Evolutionary conservation across 192 early-diverging fungal genomes (phyloP), one percentile per base, ranked within the genome.

Genomic region (Phycomyces nitens): DNA sequence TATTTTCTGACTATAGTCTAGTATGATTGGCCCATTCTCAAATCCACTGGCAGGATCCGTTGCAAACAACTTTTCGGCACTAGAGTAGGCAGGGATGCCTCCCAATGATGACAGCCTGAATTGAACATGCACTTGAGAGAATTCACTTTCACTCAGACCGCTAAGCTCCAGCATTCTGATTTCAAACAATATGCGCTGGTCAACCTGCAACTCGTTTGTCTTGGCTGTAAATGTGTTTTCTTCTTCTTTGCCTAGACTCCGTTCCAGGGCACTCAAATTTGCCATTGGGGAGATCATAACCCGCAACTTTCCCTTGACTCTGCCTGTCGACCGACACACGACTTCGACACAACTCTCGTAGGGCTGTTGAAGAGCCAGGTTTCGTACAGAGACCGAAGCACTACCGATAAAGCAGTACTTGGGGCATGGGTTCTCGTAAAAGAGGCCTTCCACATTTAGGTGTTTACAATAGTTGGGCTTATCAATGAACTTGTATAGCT

Each of bases 111-210:
- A 85, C 4, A 84, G 62, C 51, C 82, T 73, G 72, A 89, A 91
- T 52, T 91, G 89, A 27, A 81, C 79, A 62, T 91, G 89, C 16
- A 91, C 80, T 57, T 89, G 81, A 16, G 80, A 80, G 72, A 73
- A 90, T 44, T 83, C 73, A 16, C 66, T 58, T 62, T 86, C 87
- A 34, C 60, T 70, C 10, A 91, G 65, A 4, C 87, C 87, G 5
- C 66, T 79, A 1, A 90, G 44, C 26, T 86, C 80, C 5, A 87
- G 51, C 9, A 91, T 61, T 1, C 79, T 77, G 11, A 91, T 69
- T 67, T 90, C 87, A 72, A 90, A 90, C 8, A 87, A 51, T 0
- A 88, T 50, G 5, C 70, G 61, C 38, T 79, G 70, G 16, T 83
- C 85, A n/a, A 82, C 66, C 49, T 21, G 49, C 49, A 60, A 26